Evolutionary conservation across 345 rosid genomes (phyloP).

Genomic region (Eucalyptus brandiana): DNA sequence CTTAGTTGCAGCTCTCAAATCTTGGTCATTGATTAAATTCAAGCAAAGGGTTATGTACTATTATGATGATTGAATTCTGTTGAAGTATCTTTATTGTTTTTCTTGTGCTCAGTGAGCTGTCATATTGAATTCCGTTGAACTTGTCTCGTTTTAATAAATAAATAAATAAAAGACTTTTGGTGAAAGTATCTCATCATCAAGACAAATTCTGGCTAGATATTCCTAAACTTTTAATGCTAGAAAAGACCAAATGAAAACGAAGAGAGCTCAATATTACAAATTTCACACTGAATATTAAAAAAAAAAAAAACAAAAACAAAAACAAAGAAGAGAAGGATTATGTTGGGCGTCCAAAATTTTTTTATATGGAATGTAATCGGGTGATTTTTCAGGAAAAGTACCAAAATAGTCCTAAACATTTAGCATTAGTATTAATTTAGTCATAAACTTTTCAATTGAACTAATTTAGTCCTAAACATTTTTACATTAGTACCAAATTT

Average conservation of each 20-base stretch:
- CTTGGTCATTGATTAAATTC: background rate
- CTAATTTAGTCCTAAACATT: no score
- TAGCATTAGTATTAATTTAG: no score
- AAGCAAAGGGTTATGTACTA: background rate
- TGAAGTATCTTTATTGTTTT: background rate
- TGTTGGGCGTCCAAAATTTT: background rate
- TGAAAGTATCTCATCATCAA: rapidly evolving
- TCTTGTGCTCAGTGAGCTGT: background rate
- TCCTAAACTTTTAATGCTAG: no score
- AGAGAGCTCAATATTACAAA: background rate
- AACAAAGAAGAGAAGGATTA: background rate
- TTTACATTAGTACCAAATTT: no score
- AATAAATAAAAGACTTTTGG: background rate
- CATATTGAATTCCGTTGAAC: background rate
- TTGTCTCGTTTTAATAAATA: background rate
- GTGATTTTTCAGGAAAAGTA: no score
- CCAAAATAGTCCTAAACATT: no score
- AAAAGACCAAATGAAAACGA: no score
- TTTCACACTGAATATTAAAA: background rate
- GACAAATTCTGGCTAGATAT: background rate
- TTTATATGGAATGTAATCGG: no score
- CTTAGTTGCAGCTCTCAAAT: background rate
- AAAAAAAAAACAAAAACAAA: no score
- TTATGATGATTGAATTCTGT: background rate
- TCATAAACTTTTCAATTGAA: no score